These are phyloP conservation scores for Cavenderia fasciculata DNA, from an alignment of 78 protist genomes.

Conservation along the genomic window DNA sequence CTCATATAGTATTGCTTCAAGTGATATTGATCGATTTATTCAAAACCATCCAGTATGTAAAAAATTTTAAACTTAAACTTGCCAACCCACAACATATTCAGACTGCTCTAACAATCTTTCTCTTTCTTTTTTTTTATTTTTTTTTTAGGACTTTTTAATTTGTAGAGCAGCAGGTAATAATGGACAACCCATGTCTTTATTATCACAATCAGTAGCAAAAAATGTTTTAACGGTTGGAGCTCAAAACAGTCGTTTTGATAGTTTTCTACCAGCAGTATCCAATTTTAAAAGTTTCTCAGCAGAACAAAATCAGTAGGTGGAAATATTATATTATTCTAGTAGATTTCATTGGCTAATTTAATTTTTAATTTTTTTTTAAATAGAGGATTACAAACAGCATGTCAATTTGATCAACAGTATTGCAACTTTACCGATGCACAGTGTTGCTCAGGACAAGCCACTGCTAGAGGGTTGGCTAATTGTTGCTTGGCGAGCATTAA, in stretches of 20 bases:
- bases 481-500: constrained; percentile 4
- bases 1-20: not conserved
- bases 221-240: constrained; percentile 48
- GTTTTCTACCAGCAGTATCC: not conserved
- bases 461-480: not conserved
- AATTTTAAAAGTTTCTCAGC: too few species aligned
- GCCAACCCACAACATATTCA: not conserved
- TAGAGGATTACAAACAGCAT: not conserved
- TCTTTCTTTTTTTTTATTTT: too few species aligned
- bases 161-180: constrained; percentile 71
- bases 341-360: too few species aligned
- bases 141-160: constrained; percentile 17
- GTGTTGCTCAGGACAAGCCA: not conserved
- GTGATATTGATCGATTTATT: constrained; percentile 29
- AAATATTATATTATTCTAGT: too few species aligned
- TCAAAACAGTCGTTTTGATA: not conserved
- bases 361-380: too few species aligned
- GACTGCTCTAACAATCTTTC: not conserved
- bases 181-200: not conserved
- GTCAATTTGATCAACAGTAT: constrained; percentile 5
- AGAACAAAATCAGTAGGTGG: too few species aligned
- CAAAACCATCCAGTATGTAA: constrained; percentile 6
- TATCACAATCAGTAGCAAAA: constrained; percentile 51
- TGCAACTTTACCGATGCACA: not conserved
- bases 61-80: too few species aligned